phyloP scores from a whole-genome alignment of 2,329 filamentous ascomycete species.

The Beauveria pseudobassiana region DNA sequence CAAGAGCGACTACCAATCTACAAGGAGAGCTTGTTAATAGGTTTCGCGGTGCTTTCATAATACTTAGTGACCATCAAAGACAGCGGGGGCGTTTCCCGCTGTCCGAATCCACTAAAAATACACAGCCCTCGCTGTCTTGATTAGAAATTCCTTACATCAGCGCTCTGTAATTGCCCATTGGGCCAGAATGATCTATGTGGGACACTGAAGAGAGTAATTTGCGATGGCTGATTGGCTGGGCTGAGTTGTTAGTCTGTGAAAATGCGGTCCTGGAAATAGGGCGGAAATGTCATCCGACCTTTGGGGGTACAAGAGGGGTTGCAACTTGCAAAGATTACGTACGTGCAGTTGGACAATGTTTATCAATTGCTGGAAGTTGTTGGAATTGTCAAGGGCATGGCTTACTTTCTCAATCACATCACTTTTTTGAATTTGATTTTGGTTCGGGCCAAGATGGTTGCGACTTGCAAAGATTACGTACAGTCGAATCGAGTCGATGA shows the following conservation, averaged over 20 bases:
- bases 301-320: too few relatives aligned
- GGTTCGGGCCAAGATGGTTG: too few relatives aligned
- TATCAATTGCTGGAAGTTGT: too few relatives aligned
- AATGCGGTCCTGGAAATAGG: not conserved
- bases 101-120: not conserved
- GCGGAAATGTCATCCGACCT: not conserved
- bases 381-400: too few relatives aligned
- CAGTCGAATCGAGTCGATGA: too few relatives aligned
- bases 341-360: not conserved
- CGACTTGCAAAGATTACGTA: not conserved
- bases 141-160: conserved; percentile 4
- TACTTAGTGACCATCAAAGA: not conserved
- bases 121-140: not conserved
- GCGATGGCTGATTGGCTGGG: not conserved
- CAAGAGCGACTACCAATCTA: not conserved
- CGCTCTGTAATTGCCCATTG: not conserved
- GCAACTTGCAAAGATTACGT: not conserved
- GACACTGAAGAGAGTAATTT: too few relatives aligned
- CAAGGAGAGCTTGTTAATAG: not conserved
- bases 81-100: not conserved
- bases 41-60: conserved; percentile 1
- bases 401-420: too few relatives aligned
- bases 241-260: not conserved
- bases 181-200: not conserved
- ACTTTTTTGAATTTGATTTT: too few relatives aligned